phyloP scores from a whole-genome alignment of 2,329 filamentous ascomycete species.

The Hypoxylon sp. region DNA sequence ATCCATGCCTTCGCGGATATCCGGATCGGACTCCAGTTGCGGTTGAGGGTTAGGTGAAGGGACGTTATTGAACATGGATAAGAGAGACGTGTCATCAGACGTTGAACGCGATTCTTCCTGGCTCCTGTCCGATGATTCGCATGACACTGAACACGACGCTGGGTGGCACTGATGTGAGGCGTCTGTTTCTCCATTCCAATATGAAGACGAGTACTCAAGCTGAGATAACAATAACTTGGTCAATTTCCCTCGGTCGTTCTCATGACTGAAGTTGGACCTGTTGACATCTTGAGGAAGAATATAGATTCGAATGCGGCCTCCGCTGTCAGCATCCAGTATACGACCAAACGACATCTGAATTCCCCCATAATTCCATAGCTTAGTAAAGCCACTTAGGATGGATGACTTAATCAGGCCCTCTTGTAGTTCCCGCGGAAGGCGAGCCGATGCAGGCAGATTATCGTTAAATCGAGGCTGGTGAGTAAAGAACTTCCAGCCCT shows the following conservation, averaged over 20 bases:
- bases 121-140: too few species aligned
- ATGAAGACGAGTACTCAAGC: conserved; percentile 63
- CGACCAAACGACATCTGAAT: conserved; percentile 53
- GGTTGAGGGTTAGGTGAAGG: conserved; percentile 71
- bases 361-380: conserved; percentile 53
- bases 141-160: conserved; percentile 43
- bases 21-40: conserved; percentile 56
- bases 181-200: conserved; percentile 62
- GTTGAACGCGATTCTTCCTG: conserved; percentile 33
- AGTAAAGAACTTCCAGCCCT: conserved; percentile 45
- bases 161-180: conserved; percentile 22
- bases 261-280: conserved; percentile 60
- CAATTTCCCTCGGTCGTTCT: conserved; percentile 54
- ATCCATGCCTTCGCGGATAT: conserved; percentile 62
- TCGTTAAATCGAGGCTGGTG: conserved; percentile 38
- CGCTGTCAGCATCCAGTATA: conserved; percentile 25
- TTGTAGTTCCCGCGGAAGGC: conserved; percentile 40
- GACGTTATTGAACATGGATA: conserved; percentile 77
- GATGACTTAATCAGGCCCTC: conserved; percentile 42
- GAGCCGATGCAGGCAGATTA: conserved; percentile 9
- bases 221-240: conserved; percentile 58
- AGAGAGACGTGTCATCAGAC: conserved; percentile 61
- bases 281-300: conserved; percentile 72
- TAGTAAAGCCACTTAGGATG: conserved; percentile 38
- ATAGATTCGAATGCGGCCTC: conserved; percentile 62